Conservation (phyloP, 306 rosid species). For the Malus domestica region ASM211411v1 NC_041803.1:54209001-54209500, state of each 20-base stretch:
- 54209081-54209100: conserved; percentile 4
- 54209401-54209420: background rate
- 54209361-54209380: background rate
- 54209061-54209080: conserved; percentile 4
- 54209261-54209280: background rate
- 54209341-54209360: background rate
- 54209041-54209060: background rate
- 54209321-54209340: background rate
- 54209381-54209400: background rate
- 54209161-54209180: background rate
- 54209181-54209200: background rate
- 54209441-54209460: background rate
- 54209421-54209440: background rate
- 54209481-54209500: background rate
- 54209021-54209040: background rate
- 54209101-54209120: background rate
- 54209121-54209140: background rate
- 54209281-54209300: background rate
- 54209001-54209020: conserved; percentile 19
- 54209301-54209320: background rate
- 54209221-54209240: background rate
- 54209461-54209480: background rate
- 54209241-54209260: background rate
- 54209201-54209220: background rate
- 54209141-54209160: background rate